Percentiles rank a stretch among this genome's conserved stretches.
Conservation (phyloP, 148 eudicot species). For the Persicaria maculosa region DNA sequence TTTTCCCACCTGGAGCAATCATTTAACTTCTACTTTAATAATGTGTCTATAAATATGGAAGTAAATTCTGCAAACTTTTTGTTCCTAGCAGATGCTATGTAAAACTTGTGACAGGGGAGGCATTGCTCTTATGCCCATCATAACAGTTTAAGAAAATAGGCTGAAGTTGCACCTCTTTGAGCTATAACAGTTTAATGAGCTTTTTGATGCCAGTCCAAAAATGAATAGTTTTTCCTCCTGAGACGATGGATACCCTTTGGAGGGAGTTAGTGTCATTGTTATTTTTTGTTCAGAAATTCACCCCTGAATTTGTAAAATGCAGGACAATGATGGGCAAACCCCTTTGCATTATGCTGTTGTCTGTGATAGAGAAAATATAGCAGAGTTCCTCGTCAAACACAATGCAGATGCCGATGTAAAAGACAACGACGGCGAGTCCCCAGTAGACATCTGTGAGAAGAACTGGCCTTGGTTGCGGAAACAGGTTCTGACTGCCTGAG, state of each 20-base stretch:
- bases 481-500: neutral
- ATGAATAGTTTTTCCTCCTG: neutral
- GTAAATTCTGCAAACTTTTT: no score
- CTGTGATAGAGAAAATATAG: slow-evolving; percentile 76
- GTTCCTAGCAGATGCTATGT: no score
- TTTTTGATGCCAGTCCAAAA: no score
- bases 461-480: slow-evolving; percentile 73
- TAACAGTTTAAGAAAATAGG: no score
- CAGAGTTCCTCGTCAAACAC: slow-evolving; percentile 70
- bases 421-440: slow-evolving; percentile 58
- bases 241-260: no score
- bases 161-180: no score
- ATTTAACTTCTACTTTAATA: no score
- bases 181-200: no score
- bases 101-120: no score
- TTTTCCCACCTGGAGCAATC: neutral
- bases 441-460: slow-evolving; percentile 56
- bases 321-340: slow-evolving; percentile 94
- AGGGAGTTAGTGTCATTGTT: no score
- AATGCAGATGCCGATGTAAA: slow-evolving; percentile 47
- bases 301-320: neutral
- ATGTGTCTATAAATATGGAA: no score
- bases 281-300: neutral
- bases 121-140: no score
- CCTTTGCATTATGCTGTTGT: slow-evolving; percentile 92